These are phyloP conservation scores for Irpex sp. DNA, from an alignment of 1,284 basidiomycete species.

Conservation along the genomic window DNA sequence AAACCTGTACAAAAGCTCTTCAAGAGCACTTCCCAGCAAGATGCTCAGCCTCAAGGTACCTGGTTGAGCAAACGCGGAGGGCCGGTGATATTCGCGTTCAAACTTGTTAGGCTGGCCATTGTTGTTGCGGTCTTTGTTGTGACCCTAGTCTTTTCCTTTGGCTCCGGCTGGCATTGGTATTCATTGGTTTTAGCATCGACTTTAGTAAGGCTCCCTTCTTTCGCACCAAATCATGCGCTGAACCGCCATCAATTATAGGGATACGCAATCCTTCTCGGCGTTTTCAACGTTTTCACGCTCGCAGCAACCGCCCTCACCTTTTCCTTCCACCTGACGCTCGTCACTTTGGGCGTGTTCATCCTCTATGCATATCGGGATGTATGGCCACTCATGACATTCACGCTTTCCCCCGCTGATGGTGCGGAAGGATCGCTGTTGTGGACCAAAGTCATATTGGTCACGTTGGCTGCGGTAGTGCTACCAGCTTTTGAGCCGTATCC, in stretches of 20 bases:
- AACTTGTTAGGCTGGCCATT: constrained; percentile 22
- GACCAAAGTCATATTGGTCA: neutral
- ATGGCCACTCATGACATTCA: constrained; percentile 6
- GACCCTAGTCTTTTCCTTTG: constrained; percentile 16
- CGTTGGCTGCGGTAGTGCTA: neutral
- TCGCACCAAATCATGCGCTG: neutral
- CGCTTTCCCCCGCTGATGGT: neutral
- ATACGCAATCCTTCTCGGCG: constrained; percentile 22
- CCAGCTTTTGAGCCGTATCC: constrained; percentile 40
- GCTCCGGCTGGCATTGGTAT: constrained; percentile 7
- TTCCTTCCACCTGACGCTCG: constrained; percentile 2
- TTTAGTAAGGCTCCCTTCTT: constrained; percentile 1
- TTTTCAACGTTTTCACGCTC: constrained; percentile 17
- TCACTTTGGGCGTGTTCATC: neutral
- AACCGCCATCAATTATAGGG: constrained; percentile 30
- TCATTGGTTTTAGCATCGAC: neutral
- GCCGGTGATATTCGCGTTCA: constrained; percentile 25
- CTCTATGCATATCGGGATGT: constrained; percentile 9
- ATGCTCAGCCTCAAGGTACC: neutral
- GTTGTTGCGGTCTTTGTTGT: constrained; percentile 23
- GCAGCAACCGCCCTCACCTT: constrained; percentile 11
- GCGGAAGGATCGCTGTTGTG: constrained; percentile 1
- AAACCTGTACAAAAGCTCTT: constrained; percentile 12
- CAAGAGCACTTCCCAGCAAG: neutral
- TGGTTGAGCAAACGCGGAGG: constrained; percentile 19